These are phyloP conservation scores for Rhynchospora tenuis DNA, from an alignment of 176 grass and related monocot genomes.

Conservation along the genomic window DNA sequence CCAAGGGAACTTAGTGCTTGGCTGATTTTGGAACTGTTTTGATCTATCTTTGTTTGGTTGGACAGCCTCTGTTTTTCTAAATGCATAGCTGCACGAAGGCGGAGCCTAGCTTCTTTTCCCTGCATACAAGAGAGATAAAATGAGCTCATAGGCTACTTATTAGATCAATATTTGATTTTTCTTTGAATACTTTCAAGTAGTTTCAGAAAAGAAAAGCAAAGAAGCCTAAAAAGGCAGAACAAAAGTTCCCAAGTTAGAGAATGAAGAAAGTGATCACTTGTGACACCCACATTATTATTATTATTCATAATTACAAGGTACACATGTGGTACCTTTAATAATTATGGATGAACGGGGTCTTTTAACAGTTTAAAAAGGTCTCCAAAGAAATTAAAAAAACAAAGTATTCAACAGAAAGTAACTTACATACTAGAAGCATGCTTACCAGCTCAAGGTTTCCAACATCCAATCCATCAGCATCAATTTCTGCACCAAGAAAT, in stretches of 20 bases:
- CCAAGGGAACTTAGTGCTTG: slow-evolving; percentile 51
- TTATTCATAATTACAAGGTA: not conserved
- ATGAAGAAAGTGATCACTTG: not conserved
- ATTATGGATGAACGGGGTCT: not conserved
- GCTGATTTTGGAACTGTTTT: slow-evolving; percentile 68
- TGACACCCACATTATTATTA: not conserved
- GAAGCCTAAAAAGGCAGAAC: not conserved
- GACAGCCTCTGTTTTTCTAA: slow-evolving; percentile 86
- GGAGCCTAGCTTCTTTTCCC: slow-evolving; percentile 67
- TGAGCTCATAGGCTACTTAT: not conserved
- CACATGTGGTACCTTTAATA: not conserved
- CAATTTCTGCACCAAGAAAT: slow-evolving; percentile 33
- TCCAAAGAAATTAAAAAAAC: not conserved
- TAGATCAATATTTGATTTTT: not conserved
- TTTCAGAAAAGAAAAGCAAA: not conserved
- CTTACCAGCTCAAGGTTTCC: slow-evolving; percentile 74
- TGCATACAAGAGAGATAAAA: slow-evolving; percentile 20
- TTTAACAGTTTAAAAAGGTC: not conserved
- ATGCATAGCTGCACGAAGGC: slow-evolving; percentile 56
- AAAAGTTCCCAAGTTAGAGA: not conserved
- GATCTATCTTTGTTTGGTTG: slow-evolving; percentile 66
- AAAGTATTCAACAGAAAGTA: not conserved
- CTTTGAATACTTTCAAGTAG: not conserved
- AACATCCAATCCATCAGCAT: slow-evolving; percentile 21
- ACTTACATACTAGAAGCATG: not conserved